Evolutionary conservation across 2,329 filamentous ascomycete genomes (phyloP), one percentile per base, ranked within the genome.

Genomic region (Madurella fahalii): DNA sequence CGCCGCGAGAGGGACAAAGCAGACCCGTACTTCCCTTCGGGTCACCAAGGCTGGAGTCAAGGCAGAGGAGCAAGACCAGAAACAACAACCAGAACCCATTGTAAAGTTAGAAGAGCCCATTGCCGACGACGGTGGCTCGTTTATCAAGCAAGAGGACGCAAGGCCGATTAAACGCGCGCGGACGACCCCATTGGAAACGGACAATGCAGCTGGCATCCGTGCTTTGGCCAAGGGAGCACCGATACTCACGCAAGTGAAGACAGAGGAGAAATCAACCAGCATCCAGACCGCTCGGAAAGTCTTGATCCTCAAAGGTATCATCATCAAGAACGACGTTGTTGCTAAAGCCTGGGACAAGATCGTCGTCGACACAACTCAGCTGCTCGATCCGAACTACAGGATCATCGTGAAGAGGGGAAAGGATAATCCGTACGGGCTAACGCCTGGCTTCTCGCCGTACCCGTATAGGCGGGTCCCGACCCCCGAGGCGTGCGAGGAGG

Each of bases 391-490:
- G 1, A 52, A 63, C 45, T 61, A 51, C 41, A 50, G 52, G 32
- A 53, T 50, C 13, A 56, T 40, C 7, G 16, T 63, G 30, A 63
- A 60, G 45, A 55, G 61, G 12, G 62, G 60, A 11, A 69, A 70
- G 48, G 64, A 63, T 5, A 73, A 77, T 49, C 71, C 71, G 2
- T 83, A 83, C 53, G 76, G 78, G 12, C 64, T 84, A 30, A 82
- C 74, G 2, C 79, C 79, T 25, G 80, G 81, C 20, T 63, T 65
- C 50, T 79, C 83, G 1, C 90, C 89, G 0, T 95, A 86, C 60
- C 87, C 88, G 0, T 75, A 85, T 53, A 86, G 82, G 68, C 62
- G 69, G 2, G 79, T 77, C 52, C 90, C 90, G 0, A 90, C 85
- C 0, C 64, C 76, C 0, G 80, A 84, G 48, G 83, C 89, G 62